These are phyloP conservation scores for Raddia guianensis DNA, from an alignment of 176 grass and related monocot species.

Conservation along the genomic window DNA sequence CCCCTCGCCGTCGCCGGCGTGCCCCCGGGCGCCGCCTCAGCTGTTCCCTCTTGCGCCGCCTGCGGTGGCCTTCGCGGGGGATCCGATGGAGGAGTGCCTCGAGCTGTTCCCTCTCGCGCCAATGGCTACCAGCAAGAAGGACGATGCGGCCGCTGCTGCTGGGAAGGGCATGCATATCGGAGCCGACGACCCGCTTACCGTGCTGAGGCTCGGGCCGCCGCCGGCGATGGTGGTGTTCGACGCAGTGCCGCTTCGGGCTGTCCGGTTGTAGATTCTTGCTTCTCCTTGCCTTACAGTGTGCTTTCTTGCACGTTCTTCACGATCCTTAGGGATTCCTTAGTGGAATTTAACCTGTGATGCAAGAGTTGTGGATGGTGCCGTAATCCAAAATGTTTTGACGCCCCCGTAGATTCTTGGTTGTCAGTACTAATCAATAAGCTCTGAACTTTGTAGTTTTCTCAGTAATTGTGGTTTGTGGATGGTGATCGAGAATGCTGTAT, in stretches of 20 bases:
- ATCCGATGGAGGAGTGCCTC: neutral
- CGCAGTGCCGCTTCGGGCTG: slow-evolving; percentile 9
- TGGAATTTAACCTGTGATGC: neutral
- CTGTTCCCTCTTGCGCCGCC: neutral
- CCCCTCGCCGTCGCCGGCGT: neutral
- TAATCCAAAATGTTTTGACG: neutral
- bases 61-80: neutral
- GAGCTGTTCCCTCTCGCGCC: slow-evolving; percentile 13
- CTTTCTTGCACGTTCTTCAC: neutral
- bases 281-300: neutral
- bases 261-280: slow-evolving; percentile 17
- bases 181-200: neutral
- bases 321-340: neutral
- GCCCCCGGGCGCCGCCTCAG: neutral
- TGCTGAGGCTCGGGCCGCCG: slow-evolving; percentile 29
- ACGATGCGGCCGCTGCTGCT: neutral
- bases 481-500: neutral
- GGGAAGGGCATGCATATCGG: slow-evolving; percentile 2
- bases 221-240: neutral
- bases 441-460: neutral
- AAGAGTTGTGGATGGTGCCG: neutral
- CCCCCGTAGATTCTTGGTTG: neutral
- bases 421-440: neutral
- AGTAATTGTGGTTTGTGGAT: no score
- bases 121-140: neutral